These are phyloP conservation scores for Penicillium hordei DNA, from an alignment of 2,329 filamentous ascomycete species.

Conservation along the genomic window DNA sequence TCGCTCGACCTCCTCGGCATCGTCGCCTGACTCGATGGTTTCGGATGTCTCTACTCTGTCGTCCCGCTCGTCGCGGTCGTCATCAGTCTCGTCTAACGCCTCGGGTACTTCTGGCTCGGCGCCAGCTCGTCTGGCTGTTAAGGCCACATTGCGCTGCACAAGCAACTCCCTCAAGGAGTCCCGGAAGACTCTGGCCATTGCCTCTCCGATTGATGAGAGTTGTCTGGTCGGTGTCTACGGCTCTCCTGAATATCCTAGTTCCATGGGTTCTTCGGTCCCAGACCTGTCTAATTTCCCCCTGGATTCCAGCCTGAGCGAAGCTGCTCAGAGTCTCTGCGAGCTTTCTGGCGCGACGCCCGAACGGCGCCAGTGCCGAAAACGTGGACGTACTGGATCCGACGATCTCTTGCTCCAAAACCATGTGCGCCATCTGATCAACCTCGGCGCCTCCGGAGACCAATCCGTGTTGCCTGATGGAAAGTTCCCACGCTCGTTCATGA, in stretches of 20 bases:
- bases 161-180: conserved; percentile 40
- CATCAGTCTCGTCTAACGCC: conserved; percentile 46
- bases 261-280: conserved; percentile 27
- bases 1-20: conserved; percentile 53
- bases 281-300: conserved; percentile 40
- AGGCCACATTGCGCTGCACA: conserved; percentile 43
- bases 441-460: conserved; percentile 27
- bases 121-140: conserved; percentile 39
- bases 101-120: conserved; percentile 33
- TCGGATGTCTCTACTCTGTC: conserved; percentile 60
- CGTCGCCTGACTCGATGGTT: conserved; percentile 63
- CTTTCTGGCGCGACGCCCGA: conserved; percentile 36
- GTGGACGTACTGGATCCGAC: conserved; percentile 42
- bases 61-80: conserved; percentile 54
- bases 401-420: conserved; percentile 40
- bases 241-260: conserved; percentile 36
- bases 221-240: conserved; percentile 34
- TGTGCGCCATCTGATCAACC: conserved; percentile 40
- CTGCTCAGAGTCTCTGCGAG: conserved; percentile 44
- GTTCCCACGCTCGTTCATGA: conserved; percentile 35
- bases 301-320: conserved; percentile 37
- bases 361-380: conserved; percentile 38
- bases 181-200: conserved; percentile 38
- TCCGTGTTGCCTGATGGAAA: conserved; percentile 34
- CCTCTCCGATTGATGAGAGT: conserved; percentile 42